Conservation (phyloP, 768 basidiomycete genomes). For the Mycena filopes region DNA sequence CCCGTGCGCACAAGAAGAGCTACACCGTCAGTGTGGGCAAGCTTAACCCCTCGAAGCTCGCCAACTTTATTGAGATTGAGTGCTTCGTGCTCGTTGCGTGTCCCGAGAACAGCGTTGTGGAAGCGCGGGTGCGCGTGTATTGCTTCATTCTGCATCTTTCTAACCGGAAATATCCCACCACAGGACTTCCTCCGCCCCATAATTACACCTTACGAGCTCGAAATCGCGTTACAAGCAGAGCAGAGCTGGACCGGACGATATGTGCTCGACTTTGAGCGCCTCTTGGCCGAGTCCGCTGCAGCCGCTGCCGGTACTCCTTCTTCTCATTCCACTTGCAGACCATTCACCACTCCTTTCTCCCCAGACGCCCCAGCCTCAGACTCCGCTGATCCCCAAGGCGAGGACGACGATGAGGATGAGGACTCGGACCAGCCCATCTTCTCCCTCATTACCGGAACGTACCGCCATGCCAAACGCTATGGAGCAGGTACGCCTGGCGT, state of each 20-base stretch:
- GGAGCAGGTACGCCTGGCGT: constrained; percentile 42
- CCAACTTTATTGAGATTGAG: constrained; percentile 96
- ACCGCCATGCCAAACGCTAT: constrained; percentile 80
- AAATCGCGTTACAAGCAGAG: constrained; percentile 78
- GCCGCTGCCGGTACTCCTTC: constrained; percentile 1
- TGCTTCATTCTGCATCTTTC: background rate
- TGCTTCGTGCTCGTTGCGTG: constrained; percentile 97
- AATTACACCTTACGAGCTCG: constrained; percentile 92
- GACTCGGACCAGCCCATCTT: constrained; percentile 81
- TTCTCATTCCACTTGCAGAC: background rate
- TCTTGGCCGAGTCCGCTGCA: constrained; percentile 53
- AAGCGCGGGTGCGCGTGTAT: constrained; percentile 63
- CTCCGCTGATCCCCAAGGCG: constrained; percentile 29
- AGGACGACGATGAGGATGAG: constrained; percentile 19
- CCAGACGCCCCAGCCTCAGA: background rate
- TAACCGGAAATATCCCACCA: background rate
- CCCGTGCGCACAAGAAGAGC: constrained; percentile 80
- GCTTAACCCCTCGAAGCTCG: constrained; percentile 93
- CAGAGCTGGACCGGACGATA: constrained; percentile 82
- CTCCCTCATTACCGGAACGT: constrained; percentile 88
- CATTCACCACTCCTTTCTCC: background rate
- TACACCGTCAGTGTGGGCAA: constrained; percentile 97
- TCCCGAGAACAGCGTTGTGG: constrained; percentile 88
- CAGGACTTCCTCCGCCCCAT: constrained; percentile 94
- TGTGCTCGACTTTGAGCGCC: constrained; percentile 77